Base-by-base conservation (phyloP, 305 asterid species). In the Striga hermonthica region DNA sequence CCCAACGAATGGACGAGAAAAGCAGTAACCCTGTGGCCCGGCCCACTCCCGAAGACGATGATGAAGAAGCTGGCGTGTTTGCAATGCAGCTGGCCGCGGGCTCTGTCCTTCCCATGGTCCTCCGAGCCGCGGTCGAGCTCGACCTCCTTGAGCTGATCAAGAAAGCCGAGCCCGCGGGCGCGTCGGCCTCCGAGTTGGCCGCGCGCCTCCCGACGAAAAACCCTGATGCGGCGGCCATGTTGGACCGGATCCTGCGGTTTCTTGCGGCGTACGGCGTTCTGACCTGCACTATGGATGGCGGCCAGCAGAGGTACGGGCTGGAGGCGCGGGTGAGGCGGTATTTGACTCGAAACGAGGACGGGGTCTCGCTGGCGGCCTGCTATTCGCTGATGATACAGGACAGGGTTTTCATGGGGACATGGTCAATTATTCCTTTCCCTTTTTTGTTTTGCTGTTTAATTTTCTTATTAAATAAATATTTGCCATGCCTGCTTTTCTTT, bases 41-140 rank as follows among this genome's bases (percentile, higher is more conserved):
- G 2, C 2, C 31, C 31, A 22, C 31, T 22, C 31, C 35, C 57
- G 3, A 66, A 7, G 59, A 54, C 3, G 37, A 62, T 0, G 84
- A 80, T 13, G 81, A 81, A 7, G 78, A 72, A 40, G 70, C 63
- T 3, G 73, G 75, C 47, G 16, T 74, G 60, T 64, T 62, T 12
- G 89, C 89, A 11, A 77, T 84, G 84, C 74, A 71, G 15, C 57
- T 88, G 0, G 83, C 80, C 0, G 67, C 83, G 43, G 82, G 81
- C 4, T 78, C 87, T 0, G 86, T 77, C n/a, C 86, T 88, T 4
- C 90, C 93, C 0, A 80, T 82, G 86, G 85, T 76, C 0, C 74
- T 87, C 4, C 80, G 74, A 68, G 64, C 89, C 59, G 89, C 88
- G 45, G 40, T 84, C 11, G 89, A 87, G 41, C 88, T 87, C 0